Conservation (phyloP, 1,284 basidiomycete species). For the Ustilago shanxiensis region DNA sequence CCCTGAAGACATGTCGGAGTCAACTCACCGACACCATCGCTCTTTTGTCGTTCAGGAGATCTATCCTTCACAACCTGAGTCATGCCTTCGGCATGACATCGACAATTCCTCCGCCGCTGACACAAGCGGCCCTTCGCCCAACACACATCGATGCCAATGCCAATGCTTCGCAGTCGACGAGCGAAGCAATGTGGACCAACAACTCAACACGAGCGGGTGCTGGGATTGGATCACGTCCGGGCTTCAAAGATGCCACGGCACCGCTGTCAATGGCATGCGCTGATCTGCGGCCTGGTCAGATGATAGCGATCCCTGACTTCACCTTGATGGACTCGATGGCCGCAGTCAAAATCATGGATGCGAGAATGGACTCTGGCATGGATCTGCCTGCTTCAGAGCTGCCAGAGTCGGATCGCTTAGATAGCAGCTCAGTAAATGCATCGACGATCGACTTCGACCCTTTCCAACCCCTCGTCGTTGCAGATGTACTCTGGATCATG, state of each 20-base stretch:
- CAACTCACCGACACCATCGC: neutral
- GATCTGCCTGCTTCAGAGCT: slow-evolving; percentile 67
- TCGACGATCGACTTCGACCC: slow-evolving; percentile 75
- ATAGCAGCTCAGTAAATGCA: slow-evolving; percentile 65
- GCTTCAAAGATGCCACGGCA: slow-evolving; percentile 35
- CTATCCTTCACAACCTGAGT: neutral
- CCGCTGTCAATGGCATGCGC: slow-evolving; percentile 36
- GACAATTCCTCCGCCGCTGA: neutral
- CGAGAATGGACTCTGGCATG: slow-evolving; percentile 86
- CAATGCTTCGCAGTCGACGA: neutral
- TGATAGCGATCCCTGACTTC: slow-evolving; percentile 80
- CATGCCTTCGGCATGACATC: neutral
- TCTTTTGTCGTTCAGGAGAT: neutral
- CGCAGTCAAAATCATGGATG: slow-evolving; percentile 89
- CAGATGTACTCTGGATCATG: slow-evolving; percentile 87
- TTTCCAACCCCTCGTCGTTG: slow-evolving; percentile 76
- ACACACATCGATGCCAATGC: neutral
- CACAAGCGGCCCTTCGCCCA: neutral
- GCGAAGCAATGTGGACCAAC: neutral
- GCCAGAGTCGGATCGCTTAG: slow-evolving; percentile 70
- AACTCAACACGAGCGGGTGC: neutral
- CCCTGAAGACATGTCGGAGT: neutral
- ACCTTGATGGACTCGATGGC: slow-evolving; percentile 88
- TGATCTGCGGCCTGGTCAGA: slow-evolving; percentile 72
- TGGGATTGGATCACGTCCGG: slow-evolving; percentile 2